Base-by-base conservation (phyloP, 345 rosid genomes). In the Brassica juncea region DNA sequence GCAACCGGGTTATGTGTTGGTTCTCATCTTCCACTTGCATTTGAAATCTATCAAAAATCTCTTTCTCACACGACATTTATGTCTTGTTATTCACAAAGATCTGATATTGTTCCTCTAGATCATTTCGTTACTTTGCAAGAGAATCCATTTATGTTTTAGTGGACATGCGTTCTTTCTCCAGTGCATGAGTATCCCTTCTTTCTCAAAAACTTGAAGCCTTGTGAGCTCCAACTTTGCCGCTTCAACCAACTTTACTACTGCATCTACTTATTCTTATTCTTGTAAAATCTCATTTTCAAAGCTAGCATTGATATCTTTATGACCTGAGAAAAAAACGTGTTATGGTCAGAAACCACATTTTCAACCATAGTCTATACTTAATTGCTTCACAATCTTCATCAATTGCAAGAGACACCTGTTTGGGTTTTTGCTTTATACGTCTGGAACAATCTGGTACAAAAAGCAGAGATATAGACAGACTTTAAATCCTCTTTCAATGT, bases 401-500 rank as follows among this genome's bases (percentile, higher is more conserved):
- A 55, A 81, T 86, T 27, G 96, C 89, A 77, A 94, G 92, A 75
- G 97, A 94, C 60, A 91, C 85, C 97, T 66, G 93, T 89, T 86
- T 94, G 99, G 68, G 97, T 92, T 77, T 94, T 95, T 15, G 99
- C 97, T 84, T 92, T 92, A 77, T 80, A 78, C 14, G 99, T 97
- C 85, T 90, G 97, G 86, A 92, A 92, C 75, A 92, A 77, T 81
- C 93, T 31, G 14, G 10, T 37, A 37, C 11, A 37, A 37, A 37
- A 37, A 9, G 9, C 44, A 37, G 44, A 37, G 44, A 37, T 37
- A 37, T 34, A 34, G 44, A 8, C 44, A 37, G 8, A 37, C 44
- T 8, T 37, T 37, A 10, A 37, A 37, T 37, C 44, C 44, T 7
- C 39, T 34, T 34, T 34, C 8, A 34, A 34, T 34, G 39, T 27